These are phyloP conservation scores for Penicillium salamii DNA, from an alignment of 495 filamentous ascomycete species.

Conservation along the genomic window DNA sequence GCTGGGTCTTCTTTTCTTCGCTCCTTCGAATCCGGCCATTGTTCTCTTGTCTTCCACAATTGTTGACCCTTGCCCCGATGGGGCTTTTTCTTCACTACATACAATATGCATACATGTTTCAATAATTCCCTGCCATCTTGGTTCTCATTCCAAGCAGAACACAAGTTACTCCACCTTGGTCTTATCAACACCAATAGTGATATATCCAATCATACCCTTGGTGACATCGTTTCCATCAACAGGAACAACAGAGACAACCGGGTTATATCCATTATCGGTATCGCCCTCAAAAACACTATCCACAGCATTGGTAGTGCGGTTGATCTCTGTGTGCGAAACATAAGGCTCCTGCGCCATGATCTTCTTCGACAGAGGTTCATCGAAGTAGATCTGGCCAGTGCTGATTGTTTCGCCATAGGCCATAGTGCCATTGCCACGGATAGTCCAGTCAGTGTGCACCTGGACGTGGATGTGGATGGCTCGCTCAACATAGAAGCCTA, in stretches of 20 bases:
- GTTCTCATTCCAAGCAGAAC: background rate
- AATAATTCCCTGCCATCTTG: too few species aligned
- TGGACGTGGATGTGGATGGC: slow-evolving; percentile 32
- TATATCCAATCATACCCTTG: slow-evolving; percentile 10
- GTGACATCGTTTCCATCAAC: background rate
- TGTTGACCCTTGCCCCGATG: too few species aligned
- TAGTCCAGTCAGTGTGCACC: slow-evolving; percentile 22
- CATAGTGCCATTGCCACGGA: slow-evolving; percentile 24
- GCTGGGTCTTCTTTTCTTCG: too few species aligned
- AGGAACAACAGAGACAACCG: slow-evolving; percentile 4
- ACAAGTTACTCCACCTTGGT: background rate
- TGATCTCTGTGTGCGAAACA: slow-evolving; percentile 11
- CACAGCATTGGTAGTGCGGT: slow-evolving; percentile 6
- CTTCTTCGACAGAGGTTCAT: slow-evolving; percentile 39
- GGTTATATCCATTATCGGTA: slow-evolving; percentile 3
- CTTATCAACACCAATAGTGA: slow-evolving; percentile 7
- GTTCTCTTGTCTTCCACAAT: too few species aligned
- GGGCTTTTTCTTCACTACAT: background rate
- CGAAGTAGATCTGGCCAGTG: slow-evolving; percentile 57
- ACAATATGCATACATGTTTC: too few species aligned
- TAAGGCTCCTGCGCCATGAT: slow-evolving; percentile 52
- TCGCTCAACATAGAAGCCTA: slow-evolving; percentile 36
- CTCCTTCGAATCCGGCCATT: too few species aligned
- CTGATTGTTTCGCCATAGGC: slow-evolving; percentile 16
- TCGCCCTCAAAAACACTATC: slow-evolving; percentile 4